These are phyloP conservation scores for Pelargonium nanum DNA, from an alignment of 345 rosid genomes.

Conservation along the genomic window DNA sequence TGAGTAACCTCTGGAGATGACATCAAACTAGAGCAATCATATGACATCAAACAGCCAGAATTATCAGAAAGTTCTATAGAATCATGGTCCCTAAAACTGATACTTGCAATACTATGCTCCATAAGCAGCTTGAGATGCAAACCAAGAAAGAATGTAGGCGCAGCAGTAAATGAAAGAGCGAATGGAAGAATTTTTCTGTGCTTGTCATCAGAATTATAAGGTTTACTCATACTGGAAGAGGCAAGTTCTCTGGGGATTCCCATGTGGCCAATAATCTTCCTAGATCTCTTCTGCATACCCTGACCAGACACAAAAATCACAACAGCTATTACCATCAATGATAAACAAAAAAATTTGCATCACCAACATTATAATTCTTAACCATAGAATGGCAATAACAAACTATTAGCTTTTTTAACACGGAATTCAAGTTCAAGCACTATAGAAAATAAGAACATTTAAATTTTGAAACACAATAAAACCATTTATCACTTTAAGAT, in stretches of 20 bases:
- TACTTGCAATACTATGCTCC: slow-evolving; percentile 26
- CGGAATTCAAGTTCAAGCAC: background rate
- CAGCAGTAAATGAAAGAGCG: slow-evolving; percentile 44
- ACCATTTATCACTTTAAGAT: slow-evolving; percentile 1
- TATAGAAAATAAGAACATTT: background rate
- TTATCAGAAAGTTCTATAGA: slow-evolving; percentile 24
- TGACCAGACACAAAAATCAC: slow-evolving; percentile 19
- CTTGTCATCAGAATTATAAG: slow-evolving; percentile 23
- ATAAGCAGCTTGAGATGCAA: slow-evolving; percentile 63
- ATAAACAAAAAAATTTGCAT: background rate
- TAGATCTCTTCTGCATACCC: slow-evolving; percentile 37
- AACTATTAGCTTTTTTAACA: too few species aligned
- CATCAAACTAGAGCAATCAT: slow-evolving; percentile 18
- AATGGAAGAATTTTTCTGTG: slow-evolving; percentile 28
- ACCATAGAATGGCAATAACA: background rate
- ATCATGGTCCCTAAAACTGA: slow-evolving; percentile 28
- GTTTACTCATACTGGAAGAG: slow-evolving; percentile 15
- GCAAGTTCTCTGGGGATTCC: slow-evolving; percentile 25
- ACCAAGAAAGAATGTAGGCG: slow-evolving; percentile 45
- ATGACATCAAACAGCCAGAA: slow-evolving; percentile 23
- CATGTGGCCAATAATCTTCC: slow-evolving; percentile 22
- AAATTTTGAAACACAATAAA: background rate
- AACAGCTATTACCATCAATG: slow-evolving; percentile 7
- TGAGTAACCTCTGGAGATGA: slow-evolving; percentile 14
- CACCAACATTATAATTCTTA: background rate